phyloP scores from a whole-genome alignment of 352 stramenopile species.

The Aphanomyces stellatus region DNA sequence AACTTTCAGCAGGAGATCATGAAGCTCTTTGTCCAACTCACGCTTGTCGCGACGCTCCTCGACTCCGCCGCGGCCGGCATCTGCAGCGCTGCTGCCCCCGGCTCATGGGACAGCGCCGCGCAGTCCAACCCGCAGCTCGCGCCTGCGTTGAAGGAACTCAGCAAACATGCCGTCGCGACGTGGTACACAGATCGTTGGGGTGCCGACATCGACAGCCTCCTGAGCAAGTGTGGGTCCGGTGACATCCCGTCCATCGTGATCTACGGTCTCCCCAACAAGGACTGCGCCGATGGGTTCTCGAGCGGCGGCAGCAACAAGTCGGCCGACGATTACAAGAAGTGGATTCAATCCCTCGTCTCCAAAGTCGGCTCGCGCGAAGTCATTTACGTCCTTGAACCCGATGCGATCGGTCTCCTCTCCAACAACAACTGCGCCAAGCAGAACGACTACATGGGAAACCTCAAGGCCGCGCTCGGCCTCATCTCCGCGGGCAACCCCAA shows the following conservation, averaged over 20 bases:
- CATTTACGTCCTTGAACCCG: conserved; percentile 57
- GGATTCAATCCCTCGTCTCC: conserved; percentile 19
- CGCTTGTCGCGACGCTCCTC: background rate
- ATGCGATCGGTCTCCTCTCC: conserved; percentile 41
- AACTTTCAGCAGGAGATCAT: background rate
- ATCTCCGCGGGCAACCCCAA: conserved; percentile 42
- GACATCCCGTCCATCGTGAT: conserved; percentile 24
- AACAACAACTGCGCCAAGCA: conserved; percentile 32
- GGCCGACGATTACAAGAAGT: conserved; percentile 25
- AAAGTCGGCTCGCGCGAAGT: conserved; percentile 23
- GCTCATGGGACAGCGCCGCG: conserved; percentile 39
- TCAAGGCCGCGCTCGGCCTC: conserved; percentile 36
- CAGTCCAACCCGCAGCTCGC: conserved; percentile 28
- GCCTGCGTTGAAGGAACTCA: conserved; percentile 28
- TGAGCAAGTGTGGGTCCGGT: conserved; percentile 28
- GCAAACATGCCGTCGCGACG: conserved; percentile 34
- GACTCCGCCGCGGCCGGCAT: background rate
- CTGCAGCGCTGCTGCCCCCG: conserved; percentile 24
- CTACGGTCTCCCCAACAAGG: conserved; percentile 31
- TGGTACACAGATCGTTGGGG: conserved; percentile 44
- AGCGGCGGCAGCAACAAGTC: conserved; percentile 26
- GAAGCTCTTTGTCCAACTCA: background rate
- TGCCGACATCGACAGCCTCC: background rate
- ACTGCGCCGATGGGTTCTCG: conserved; percentile 27
- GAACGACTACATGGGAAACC: conserved; percentile 39